These are phyloP conservation scores for Mortierella sp. DNA, from an alignment of 371 early-diverging fungal genomes.

Conservation along the genomic window DNA sequence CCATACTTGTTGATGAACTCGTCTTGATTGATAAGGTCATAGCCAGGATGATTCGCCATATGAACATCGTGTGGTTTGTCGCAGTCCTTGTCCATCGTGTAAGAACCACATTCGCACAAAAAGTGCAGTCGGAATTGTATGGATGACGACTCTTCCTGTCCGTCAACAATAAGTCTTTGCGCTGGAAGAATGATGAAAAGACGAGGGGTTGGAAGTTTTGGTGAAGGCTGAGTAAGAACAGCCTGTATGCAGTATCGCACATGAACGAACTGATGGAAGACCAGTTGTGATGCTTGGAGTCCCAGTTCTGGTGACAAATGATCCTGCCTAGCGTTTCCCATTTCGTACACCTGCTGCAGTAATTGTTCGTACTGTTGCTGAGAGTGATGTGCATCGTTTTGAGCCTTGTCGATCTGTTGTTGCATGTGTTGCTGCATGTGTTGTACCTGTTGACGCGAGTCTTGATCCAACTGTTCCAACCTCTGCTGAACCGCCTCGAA, in stretches of 20 bases:
- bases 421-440: no score
- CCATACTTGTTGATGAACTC: slow-evolving; percentile 8
- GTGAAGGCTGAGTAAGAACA: slow-evolving; percentile 13
- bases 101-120: slow-evolving; percentile 3
- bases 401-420: no score
- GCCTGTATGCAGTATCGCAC: slow-evolving; percentile 6
- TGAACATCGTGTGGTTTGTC: neutral
- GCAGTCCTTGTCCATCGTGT: neutral
- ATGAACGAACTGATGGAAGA: slow-evolving; percentile 6
- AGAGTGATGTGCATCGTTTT: no score
- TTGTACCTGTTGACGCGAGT: no score
- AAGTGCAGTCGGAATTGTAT: neutral
- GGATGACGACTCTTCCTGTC: neutral
- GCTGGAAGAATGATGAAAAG: slow-evolving; percentile 31
- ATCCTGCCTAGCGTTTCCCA: no score
- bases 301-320: no score
- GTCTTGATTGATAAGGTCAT: neutral
- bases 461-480: no score
- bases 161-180: neutral
- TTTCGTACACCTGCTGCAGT: no score
- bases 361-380: no score
- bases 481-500: no score
- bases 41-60: slow-evolving; percentile 10
- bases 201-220: slow-evolving; percentile 21
- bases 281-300: neutral